Base-by-base conservation (phyloP, 768 basidiomycete genomes). In the Gautieria morchelliformis region DNA sequence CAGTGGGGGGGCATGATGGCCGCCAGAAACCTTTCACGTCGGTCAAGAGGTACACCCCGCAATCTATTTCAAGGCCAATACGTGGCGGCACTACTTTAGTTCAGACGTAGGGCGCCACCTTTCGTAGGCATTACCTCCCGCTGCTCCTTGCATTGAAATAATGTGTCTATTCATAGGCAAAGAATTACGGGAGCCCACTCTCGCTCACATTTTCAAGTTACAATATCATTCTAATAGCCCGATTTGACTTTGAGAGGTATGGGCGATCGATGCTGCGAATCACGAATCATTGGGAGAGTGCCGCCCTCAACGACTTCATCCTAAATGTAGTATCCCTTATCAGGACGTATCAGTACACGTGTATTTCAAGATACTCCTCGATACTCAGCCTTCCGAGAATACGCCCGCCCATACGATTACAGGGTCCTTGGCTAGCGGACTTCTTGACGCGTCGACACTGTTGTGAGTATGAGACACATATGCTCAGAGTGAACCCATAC, bases 161-260 rank as follows among this genome's bases (percentile, higher is more conserved):
- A 4, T 14, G 8, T 41, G n/a, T n/a, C n/a, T 37, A 4, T 30
- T 30, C 22, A 37, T 60, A 81, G 80, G 78, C 63, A 80, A 81
- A 60, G 78, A 81, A 61, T 74, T 76, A 61, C 80, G 79, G 78
- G 79, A 80, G 58, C 75, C 78, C 1, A 69, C 71, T 3, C 72
- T 81, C 17, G 61, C 71, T 39, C 61, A 61, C 0, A 64, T 80
- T 11, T 76, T 78, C 62, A 42, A 62, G 2, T 56, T 66, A 5
- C 70, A 73, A 37, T 37, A 5, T 6, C 46, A 19, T 14, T 9
- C 24, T 33, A 32, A 37, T 39, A 32, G 24, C 39, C 19, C 30
- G 8, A 20, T 50, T 40, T 40, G 63, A 12, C 63, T 80, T 20
- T 69, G 72, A 1, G 78, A 80, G 59, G 76, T 73, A 1, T 79